These are phyloP conservation scores for Paramecium bursaria DNA, from an alignment of 73 alveolate genomes.

Conservation along the genomic window DNA sequence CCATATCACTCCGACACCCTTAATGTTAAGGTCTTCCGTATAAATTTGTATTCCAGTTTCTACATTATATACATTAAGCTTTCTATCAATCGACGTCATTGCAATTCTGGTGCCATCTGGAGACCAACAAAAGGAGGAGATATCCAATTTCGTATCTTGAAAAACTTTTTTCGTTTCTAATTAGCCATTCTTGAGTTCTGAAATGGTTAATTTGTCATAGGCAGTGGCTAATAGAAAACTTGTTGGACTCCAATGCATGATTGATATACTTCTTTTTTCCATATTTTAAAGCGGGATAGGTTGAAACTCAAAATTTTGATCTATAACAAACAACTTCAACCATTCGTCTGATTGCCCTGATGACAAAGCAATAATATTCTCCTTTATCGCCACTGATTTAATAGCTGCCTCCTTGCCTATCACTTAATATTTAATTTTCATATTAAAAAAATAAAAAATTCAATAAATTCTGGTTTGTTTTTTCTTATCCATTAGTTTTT, in stretches of 20 bases:
- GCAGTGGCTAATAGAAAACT: slow-evolving; percentile 44
- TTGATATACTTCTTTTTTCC: slow-evolving; percentile 34
- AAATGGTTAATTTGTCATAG: slow-evolving; percentile 44
- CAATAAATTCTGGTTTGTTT: neutral
- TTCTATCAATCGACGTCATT: slow-evolving; percentile 59
- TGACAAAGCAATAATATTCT: slow-evolving; percentile 21
- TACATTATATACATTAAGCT: slow-evolving; percentile 26
- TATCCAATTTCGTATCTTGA: slow-evolving; percentile 60
- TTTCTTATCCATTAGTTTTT: slow-evolving; percentile 24
- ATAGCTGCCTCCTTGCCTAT: neutral
- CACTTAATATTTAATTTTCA: slow-evolving; percentile 17
- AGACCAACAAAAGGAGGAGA: slow-evolving; percentile 65
- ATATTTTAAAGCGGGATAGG: slow-evolving; percentile 10
- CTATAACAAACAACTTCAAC: slow-evolving; percentile 5
- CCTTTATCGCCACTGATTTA: slow-evolving; percentile 6
- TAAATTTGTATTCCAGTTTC: slow-evolving; percentile 2
- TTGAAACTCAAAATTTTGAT: slow-evolving; percentile 2
- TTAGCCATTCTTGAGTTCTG: slow-evolving; percentile 48
- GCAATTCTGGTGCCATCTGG: slow-evolving; percentile 66
- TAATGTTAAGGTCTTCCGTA: slow-evolving; percentile 26
- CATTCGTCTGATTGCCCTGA: slow-evolving; percentile 50
- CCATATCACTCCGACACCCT: slow-evolving; percentile 63
- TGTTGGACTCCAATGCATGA: slow-evolving; percentile 62
- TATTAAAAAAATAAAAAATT: slow-evolving; percentile 4
- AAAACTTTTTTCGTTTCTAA: slow-evolving; percentile 9